Evolutionary conservation across 441 rosid species (phyloP).

Genomic region (Manihot esculenta): DNA sequence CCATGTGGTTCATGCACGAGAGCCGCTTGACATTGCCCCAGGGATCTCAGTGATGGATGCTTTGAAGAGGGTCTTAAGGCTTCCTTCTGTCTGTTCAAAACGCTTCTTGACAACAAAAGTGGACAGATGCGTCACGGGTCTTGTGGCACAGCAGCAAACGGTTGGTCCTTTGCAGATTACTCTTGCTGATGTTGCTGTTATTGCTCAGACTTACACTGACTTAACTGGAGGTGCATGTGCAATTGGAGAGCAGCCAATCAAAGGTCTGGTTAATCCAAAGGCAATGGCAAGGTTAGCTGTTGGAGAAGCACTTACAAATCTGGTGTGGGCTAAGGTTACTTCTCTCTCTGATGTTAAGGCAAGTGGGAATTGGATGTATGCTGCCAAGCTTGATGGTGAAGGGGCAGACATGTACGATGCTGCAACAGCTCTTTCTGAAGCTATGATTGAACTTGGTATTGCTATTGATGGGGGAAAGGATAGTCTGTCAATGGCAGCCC

Average conservation of each 20-base stretch:
- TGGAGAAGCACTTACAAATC: conserved; percentile 94
- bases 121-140: conserved; percentile 94
- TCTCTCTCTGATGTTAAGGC: conserved; percentile 92
- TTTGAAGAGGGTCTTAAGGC: conserved; percentile 79
- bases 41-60: conserved; percentile 79
- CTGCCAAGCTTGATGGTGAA: conserved; percentile 97
- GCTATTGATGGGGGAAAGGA: conserved; percentile 98
- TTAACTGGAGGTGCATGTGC: conserved; percentile 92
- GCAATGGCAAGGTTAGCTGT: conserved; percentile 96
- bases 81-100: conserved; percentile 82
- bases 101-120: conserved; percentile 92
- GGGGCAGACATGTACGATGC: conserved; percentile 99
- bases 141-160: conserved; percentile 98
- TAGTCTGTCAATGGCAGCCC: conserved; percentile 97
- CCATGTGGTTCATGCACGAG: conserved; percentile 48
- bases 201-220: conserved; percentile 78
- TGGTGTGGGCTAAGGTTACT: conserved; percentile 91
- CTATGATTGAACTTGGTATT: conserved; percentile 92
- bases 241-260: conserved; percentile 93
- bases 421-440: conserved; percentile 73
- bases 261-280: conserved; percentile 82
- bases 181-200: conserved; percentile 94
- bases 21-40: conserved; percentile 89
- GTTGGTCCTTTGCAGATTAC: conserved; percentile 93
- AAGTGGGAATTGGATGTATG: conserved; percentile 98